Conservation (phyloP, 495 filamentous ascomycete genomes). For the Hypoxylon fuscum region DNA sequence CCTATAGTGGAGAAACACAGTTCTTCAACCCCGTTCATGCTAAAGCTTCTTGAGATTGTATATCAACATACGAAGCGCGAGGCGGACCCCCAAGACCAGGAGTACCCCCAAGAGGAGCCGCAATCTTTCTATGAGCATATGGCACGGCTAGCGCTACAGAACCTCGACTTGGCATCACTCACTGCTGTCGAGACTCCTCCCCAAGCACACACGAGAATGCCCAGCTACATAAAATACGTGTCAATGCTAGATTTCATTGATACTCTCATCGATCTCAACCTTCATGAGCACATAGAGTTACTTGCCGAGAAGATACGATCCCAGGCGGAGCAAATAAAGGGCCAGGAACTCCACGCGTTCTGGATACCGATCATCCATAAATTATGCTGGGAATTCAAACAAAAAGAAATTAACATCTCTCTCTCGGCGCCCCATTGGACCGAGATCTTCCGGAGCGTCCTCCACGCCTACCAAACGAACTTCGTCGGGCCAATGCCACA, state of each 20-base stretch:
- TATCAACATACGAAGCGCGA: not conserved
- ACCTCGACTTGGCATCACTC: not conserved
- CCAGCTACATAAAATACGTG: not conserved
- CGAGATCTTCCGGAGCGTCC: slow-evolving; percentile 25
- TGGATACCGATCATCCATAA: slow-evolving; percentile 39
- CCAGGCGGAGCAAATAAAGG: slow-evolving; percentile 11
- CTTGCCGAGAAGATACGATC: slow-evolving; percentile 21
- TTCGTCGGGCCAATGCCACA: slow-evolving; percentile 24
- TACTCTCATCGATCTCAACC: slow-evolving; percentile 1
- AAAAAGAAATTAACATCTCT: slow-evolving; percentile 3
- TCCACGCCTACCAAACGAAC: slow-evolving; percentile 26
- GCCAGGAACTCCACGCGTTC: slow-evolving; percentile 15
- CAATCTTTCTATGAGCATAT: slow-evolving; percentile 10
- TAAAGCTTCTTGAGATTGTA: slow-evolving; percentile 1
- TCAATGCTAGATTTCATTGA: slow-evolving; percentile 7
- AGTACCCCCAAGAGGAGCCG: not conserved
- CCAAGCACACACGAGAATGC: not conserved
- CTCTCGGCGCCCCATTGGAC: slow-evolving; percentile 20
- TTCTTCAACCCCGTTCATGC: not conserved
- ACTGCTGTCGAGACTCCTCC: not conserved
- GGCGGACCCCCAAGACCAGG: not conserved
- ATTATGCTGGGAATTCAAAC: slow-evolving; percentile 24
- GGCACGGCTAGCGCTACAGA: not conserved
- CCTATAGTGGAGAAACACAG: not conserved
- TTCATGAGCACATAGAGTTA: slow-evolving; percentile 6